Base-by-base conservation (phyloP, 306 rosid species). In the Glycine latifolia region DNA sequence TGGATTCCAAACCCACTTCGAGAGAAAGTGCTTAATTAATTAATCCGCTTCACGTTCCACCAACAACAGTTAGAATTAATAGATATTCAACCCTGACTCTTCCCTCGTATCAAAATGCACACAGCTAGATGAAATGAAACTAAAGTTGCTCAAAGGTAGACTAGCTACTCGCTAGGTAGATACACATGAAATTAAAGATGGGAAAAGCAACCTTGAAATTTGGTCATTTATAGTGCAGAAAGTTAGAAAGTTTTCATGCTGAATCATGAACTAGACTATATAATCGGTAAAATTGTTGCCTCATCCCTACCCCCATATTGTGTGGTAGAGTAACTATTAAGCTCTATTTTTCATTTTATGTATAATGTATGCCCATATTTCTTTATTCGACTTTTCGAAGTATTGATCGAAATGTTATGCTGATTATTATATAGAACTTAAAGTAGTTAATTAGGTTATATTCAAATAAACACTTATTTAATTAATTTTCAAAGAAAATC, bases 31-130 rank as follows among this genome's bases (percentile, higher is more conserved):
- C 15, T 5, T 54, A n/a, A 54, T 10, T 61, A 61, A 54, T 26
- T 61, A 31, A 61, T 61, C 67, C 44, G 8, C 44, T 61, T 10
- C 67, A 31, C 9, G 67, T 61, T 70, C 86, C 86, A 84, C 85
- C 83, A 67, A 69, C 66, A 75, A 35, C 60, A 78, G 82, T 71
- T 58, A 71, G 9, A 37, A 37, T 43, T 43, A 43, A 43, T 61
- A 73, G 7, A 71, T 14, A 53, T 73, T 7, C 44, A 37, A 20
- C n/a, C 60, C 35, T 9, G 10, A 20, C 56, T 44, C 31, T 60
- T 59, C 70, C 46, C 9, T 7, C 39, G 4, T 44, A 26, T 44
- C 59, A 75, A 47, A 73, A n/a, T 54, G 78, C 66, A 73, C 53
- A 26, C 31, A 26, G 31, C 31, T 26, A 26, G 31, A 26, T n/a